Percentiles rank a stretch among this genome's conserved stretches.
These are phyloP conservation scores for Huntiella moniliformis DNA, from an alignment of 2,329 filamentous ascomycete species.

Conservation along the genomic window DNA sequence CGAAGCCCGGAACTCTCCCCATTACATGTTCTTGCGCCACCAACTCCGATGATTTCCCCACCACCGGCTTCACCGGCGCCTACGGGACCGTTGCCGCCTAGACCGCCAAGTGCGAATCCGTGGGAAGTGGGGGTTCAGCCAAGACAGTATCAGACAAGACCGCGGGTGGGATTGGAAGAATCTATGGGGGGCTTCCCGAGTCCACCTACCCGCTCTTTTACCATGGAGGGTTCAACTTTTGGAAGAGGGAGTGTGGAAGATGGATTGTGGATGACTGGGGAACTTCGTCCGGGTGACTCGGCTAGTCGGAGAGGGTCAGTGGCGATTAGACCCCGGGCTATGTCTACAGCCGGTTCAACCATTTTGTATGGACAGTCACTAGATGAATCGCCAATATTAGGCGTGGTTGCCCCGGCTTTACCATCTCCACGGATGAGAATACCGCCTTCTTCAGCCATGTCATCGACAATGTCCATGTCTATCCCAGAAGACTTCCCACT, in stretches of 20 bases:
- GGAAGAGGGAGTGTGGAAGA: too few relatives aligned
- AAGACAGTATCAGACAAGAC: too few relatives aligned
- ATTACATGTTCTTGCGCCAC: background rate
- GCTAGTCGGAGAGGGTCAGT: background rate
- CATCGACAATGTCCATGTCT: too few relatives aligned
- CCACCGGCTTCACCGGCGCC: constrained; percentile 20
- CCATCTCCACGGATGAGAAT: background rate
- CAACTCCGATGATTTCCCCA: constrained; percentile 8
- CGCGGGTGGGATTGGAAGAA: too few relatives aligned
- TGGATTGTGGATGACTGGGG: too few relatives aligned
- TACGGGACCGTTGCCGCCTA: background rate
- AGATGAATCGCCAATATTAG: constrained; percentile 6
- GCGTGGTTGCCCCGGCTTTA: background rate
- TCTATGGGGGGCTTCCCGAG: too few relatives aligned
- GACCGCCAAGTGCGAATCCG: background rate
- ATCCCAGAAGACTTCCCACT: constrained; percentile 1
- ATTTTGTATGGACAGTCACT: background rate
- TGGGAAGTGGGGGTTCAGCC: background rate
- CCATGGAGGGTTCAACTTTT: too few relatives aligned
- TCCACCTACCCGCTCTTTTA: too few relatives aligned
- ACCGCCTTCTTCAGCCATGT: too few relatives aligned
- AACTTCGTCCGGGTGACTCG: too few relatives aligned
- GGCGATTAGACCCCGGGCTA: background rate
- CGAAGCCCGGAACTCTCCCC: background rate
- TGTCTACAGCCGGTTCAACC: background rate